Conservation (phyloP, 2,329 filamentous ascomycete species). For the Fusarium sp. region DNA sequence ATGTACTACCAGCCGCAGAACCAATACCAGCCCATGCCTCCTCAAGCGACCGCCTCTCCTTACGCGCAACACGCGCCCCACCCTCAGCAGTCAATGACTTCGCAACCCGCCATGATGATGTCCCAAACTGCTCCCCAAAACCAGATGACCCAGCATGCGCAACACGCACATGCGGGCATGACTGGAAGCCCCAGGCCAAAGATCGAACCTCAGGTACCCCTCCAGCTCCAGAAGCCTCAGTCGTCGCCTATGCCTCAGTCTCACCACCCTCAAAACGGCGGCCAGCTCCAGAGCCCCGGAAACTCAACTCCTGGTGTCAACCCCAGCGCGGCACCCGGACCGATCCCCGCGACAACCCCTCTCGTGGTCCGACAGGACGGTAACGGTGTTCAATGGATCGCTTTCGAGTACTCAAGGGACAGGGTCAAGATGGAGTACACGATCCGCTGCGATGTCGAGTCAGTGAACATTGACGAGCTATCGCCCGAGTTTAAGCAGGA, state of each 20-base stretch:
- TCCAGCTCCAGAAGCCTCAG: slow-evolving; percentile 70
- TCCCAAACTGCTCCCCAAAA: slow-evolving; percentile 69
- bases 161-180: slow-evolving; percentile 67
- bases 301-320: slow-evolving; percentile 70
- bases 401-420: slow-evolving; percentile 97
- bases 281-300: slow-evolving; percentile 55
- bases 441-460: slow-evolving; percentile 97
- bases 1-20: slow-evolving; percentile 80
- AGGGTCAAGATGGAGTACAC: slow-evolving; percentile 99
- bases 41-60: slow-evolving; percentile 70
- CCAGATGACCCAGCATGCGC: slow-evolving; percentile 69
- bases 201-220: slow-evolving; percentile 71
- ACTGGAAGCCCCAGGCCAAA: slow-evolving; percentile 72
- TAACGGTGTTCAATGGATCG: slow-evolving; percentile 98
- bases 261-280: slow-evolving; percentile 53
- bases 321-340: slow-evolving; percentile 91
- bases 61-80: slow-evolving; percentile 70
- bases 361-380: slow-evolving; percentile 93
- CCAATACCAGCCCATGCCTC: slow-evolving; percentile 74
- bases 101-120: slow-evolving; percentile 76
- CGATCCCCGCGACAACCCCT: slow-evolving; percentile 95
- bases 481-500: slow-evolving; percentile 93
- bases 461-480: slow-evolving; percentile 89
- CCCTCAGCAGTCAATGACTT: slow-evolving; percentile 68
- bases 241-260: slow-evolving; percentile 55